Percentiles rank a stretch among this genome's conserved stretches.
Conservation (phyloP, 805 yeast genomes). For the Ogataea nonfermentans region DNA sequence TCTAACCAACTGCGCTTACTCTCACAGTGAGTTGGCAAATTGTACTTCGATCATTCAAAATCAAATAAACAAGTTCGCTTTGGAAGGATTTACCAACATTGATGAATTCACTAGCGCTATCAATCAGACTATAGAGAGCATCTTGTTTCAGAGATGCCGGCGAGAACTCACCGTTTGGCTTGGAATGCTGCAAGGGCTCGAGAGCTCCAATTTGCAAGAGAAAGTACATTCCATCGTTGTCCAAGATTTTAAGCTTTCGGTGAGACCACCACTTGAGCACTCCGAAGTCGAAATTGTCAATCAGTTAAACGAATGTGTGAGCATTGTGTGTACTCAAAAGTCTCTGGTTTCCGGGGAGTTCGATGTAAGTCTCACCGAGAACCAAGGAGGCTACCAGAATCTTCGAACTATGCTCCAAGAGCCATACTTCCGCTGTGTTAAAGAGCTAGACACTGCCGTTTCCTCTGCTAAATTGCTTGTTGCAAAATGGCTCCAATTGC, state of each 20-base stretch:
- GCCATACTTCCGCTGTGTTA: constrained; percentile 25
- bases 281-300: constrained; percentile 35
- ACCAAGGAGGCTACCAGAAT: background rate
- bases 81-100: constrained; percentile 39
- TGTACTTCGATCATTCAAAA: constrained; percentile 35
- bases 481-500: constrained; percentile 52
- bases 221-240: constrained; percentile 39
- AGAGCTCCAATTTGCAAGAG: constrained; percentile 37
- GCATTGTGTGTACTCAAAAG: constrained; percentile 28
- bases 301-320: constrained; percentile 25
- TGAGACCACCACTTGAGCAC: constrained; percentile 41
- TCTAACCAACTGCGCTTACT: constrained; percentile 31
- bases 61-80: constrained; percentile 33
- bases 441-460: constrained; percentile 35
- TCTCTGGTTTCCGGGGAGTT: constrained; percentile 24
- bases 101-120: constrained; percentile 32
- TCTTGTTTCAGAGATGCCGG: constrained; percentile 32
- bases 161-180: constrained; percentile 15
- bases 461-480: constrained; percentile 38
- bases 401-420: constrained; percentile 1
- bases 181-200: constrained; percentile 18
- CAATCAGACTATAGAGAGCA: constrained; percentile 32
- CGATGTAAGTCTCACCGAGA: constrained; percentile 14
- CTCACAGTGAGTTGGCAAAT: constrained; percentile 13
- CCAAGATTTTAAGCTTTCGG: constrained; percentile 36